Evolutionary conservation across 352 stramenopile species (phyloP), one percentile per base, ranked within the genome.

Genomic region (Plasmopara viticola): DNA sequence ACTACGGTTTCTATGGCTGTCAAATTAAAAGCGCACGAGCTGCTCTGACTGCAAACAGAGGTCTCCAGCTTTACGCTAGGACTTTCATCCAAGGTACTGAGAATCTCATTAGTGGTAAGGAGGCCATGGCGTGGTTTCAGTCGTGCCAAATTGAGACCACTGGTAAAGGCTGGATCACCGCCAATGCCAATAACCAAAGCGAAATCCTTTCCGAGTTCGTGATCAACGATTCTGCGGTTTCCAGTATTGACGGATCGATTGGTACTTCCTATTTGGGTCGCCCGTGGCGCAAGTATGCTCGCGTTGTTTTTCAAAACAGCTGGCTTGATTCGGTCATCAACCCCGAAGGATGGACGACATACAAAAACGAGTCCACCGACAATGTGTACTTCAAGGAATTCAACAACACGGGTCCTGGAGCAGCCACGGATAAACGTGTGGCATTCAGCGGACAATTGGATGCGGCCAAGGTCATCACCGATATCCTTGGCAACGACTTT

Each of bases 381-480:
- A 57, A 57, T 13, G 48, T 54, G 4, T 54, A 54, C 48, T 47
- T 54, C 18, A 61, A 56, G 40, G 47, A 60, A 43, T 60, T 51
- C 17, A 60, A 60, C 45, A 60, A 55, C 29, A 48, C 8, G 1
- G 49, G 49, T 3, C 40, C 40, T 13, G 49, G 49, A 37, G 29
- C 49, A 14, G 42, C n/a, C 18, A 51, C 18, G 15, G 54, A 46
- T 7, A 29, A 56, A 34, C 42, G 54, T 2, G 54, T 52, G 13
- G 0, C 39, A 0, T 61, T 61, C 17, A 61, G 54, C 17, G n/a
- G n/a, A n/a, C n/a, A n/a, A n/a, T n/a, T n/a, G n/a, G n/a, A n/a
- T n/a, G n/a, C n/a, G 48, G 54, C 53, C 18, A 41, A 41, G n/a
- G 9, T 4, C 0, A 50, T 60, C 12, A 35, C 13, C 5, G 53